Percentiles rank a stretch among this genome's conserved stretches.
Evolutionary conservation across 495 filamentous ascomycete species (phyloP).

Genomic region (Ramalina intermedia): DNA sequence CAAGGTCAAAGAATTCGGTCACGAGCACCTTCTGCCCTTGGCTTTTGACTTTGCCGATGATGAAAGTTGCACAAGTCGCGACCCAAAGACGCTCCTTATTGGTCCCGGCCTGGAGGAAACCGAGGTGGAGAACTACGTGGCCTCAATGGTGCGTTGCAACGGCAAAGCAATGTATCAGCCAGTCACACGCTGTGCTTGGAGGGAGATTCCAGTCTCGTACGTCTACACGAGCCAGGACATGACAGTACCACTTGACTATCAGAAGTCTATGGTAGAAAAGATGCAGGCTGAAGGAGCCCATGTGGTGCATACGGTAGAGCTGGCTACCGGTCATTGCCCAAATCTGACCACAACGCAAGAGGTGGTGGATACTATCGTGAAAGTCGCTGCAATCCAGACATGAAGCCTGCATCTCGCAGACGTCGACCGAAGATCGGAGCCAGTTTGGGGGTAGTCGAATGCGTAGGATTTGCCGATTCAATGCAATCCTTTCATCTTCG

Average conservation of each 20-base stretch:
- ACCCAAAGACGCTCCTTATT: constrained; percentile 13
- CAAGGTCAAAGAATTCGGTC: constrained; percentile 18
- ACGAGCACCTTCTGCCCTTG: constrained; percentile 18
- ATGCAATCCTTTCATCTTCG: too few species aligned
- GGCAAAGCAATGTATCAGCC: constrained; percentile 5
- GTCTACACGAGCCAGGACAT: constrained; percentile 23
- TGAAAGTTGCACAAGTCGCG: constrained; percentile 10
- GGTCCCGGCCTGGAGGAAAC: not conserved
- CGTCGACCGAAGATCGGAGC: too few species aligned
- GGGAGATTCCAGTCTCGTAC: constrained; percentile 24
- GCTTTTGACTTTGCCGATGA: constrained; percentile 22
- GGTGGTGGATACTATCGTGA: constrained; percentile 2
- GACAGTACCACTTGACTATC: constrained; percentile 21
- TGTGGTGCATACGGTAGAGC: constrained; percentile 7
- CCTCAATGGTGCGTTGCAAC: constrained; percentile 7
- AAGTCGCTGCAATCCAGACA: too few species aligned
- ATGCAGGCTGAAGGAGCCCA: constrained; percentile 19
- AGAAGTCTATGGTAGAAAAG: constrained; percentile 24
- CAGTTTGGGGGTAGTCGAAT: too few species aligned
- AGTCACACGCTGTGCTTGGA: constrained; percentile 19
- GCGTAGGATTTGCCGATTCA: too few species aligned
- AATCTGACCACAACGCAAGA: constrained; percentile 8
- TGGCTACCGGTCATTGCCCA: constrained; percentile 9
- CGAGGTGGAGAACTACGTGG: too few species aligned
- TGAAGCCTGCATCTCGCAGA: too few species aligned